phyloP scores from a whole-genome alignment of 257 asterid genomes.

The Catharanthus roseus region DNA sequence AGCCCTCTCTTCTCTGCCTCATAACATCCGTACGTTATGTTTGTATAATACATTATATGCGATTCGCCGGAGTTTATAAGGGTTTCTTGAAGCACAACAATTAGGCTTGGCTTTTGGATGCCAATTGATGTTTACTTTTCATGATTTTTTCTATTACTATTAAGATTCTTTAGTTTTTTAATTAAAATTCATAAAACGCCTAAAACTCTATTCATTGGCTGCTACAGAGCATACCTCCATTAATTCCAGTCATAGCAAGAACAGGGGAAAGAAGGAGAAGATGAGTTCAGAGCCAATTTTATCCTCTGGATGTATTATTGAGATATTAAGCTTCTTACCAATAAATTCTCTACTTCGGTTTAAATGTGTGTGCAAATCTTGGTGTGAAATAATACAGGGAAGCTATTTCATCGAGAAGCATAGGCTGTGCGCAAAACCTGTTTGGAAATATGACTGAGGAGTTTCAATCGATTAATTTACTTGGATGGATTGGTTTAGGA shows the following conservation, averaged over 20 bases:
- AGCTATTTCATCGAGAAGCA: slow-evolving; percentile 4
- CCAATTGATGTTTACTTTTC: too few species aligned
- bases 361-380: slow-evolving; percentile 3
- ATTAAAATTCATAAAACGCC: too few species aligned
- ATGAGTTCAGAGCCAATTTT: not conserved
- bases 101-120: too few species aligned
- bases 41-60: too few species aligned
- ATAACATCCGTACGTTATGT: too few species aligned
- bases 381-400: not conserved
- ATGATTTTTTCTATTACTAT: too few species aligned
- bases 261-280: not conserved
- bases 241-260: not conserved
- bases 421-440: not conserved
- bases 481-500: not conserved
- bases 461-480: not conserved
- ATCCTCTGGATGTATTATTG: not conserved
- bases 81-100: too few species aligned
- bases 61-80: too few species aligned
- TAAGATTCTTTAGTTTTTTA: too few species aligned
- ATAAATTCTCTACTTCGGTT: not conserved
- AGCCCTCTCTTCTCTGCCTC: too few species aligned
- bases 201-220: too few species aligned
- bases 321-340: not conserved
- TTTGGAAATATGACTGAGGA: not conserved
- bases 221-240: too few species aligned